Conservation (phyloP, 371 early-diverging fungal species). For the Mortierella sp. region DNA sequence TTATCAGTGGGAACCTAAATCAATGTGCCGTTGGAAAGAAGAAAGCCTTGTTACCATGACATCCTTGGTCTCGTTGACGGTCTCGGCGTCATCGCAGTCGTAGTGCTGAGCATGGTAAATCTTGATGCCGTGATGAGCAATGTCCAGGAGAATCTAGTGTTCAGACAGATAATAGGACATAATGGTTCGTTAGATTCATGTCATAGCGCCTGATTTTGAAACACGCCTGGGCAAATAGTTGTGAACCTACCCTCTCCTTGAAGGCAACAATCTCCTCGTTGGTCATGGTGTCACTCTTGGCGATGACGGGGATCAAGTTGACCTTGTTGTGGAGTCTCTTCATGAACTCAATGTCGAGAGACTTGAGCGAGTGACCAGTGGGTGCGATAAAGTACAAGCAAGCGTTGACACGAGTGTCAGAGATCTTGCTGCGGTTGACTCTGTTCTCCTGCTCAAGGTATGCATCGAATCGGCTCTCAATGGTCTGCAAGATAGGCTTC, state of each 20-base stretch:
- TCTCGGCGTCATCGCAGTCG: conserved; percentile 91
- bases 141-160: conserved; percentile 87
- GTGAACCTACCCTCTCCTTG: conserved; percentile 77
- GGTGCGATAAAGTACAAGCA: conserved; percentile 97
- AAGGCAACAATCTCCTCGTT: conserved; percentile 81
- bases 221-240: no score
- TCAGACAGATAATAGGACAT: no score
- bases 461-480: no score
- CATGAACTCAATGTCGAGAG: conserved; percentile 98
- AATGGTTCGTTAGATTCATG: no score
- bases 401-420: conserved; percentile 97
- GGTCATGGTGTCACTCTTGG: conserved; percentile 82
- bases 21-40: no score
- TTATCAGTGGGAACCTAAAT: no score
- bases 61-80: conserved; percentile 95
- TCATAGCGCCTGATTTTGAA: no score
- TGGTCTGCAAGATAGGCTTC: no score
- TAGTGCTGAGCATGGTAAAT: conserved; percentile 87
- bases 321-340: conserved; percentile 89
- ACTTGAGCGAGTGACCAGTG: conserved; percentile 91
- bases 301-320: conserved; percentile 95
- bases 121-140: conserved; percentile 92
- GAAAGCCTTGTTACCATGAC: no score
- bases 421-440: conserved; percentile 96
- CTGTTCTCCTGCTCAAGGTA: conserved; percentile 95